These are phyloP conservation scores for Hanseniaspora osmophila DNA, from an alignment of 805 yeast species.

Conservation along the genomic window DNA sequence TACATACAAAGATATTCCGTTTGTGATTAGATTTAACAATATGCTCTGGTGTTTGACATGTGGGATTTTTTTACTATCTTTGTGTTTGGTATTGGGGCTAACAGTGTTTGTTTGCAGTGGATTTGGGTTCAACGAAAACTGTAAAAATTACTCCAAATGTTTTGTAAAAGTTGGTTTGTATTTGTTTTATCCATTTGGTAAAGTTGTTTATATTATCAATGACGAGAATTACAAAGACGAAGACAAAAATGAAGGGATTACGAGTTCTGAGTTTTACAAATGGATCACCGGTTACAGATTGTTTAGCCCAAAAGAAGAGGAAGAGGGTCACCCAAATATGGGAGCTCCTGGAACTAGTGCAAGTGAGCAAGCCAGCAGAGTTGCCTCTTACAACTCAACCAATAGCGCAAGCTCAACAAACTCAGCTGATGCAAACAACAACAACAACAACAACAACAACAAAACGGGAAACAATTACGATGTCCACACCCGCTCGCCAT, in stretches of 20 bases:
- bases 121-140: conserved; percentile 31
- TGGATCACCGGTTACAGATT: conserved; percentile 63
- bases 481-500: neutral
- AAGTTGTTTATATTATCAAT: conserved; percentile 59
- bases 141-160: conserved; percentile 48
- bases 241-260: conserved; percentile 79
- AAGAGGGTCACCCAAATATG: too few species aligned
- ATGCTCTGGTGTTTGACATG: conserved; percentile 57
- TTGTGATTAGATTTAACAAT: conserved; percentile 46
- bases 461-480: neutral
- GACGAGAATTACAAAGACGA: conserved; percentile 74
- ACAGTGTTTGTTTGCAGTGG: conserved; percentile 30
- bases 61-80: conserved; percentile 45
- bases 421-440: neutral
- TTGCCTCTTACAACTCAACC: too few species aligned
- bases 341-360: too few species aligned
- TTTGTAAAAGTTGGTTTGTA: conserved; percentile 54
- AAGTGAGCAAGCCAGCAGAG: too few species aligned
- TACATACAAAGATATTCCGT: conserved; percentile 9
- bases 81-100: conserved; percentile 37
- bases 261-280: conserved; percentile 67
- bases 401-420: neutral
- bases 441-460: conserved; percentile 12
- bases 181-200: conserved; percentile 78
- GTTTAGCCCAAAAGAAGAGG: neutral